Conservation (phyloP, 176 grass and related monocot genomes). For the Coix lacrymajobi region DNA sequence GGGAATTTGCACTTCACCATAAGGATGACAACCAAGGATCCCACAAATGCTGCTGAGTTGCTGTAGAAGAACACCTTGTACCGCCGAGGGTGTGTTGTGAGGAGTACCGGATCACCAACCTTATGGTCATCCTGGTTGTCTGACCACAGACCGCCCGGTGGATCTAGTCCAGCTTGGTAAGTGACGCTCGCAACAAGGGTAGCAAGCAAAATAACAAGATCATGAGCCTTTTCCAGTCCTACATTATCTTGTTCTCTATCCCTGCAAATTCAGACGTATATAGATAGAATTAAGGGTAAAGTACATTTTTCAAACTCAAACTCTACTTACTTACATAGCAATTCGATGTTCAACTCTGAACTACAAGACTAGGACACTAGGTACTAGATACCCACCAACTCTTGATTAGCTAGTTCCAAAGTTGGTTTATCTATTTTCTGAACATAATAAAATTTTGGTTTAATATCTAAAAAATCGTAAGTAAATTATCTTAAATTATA, state of each 20-base stretch:
- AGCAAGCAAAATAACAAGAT: constrained; percentile 43
- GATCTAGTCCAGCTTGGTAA: constrained; percentile 39
- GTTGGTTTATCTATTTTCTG: no score
- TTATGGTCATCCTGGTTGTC: no score
- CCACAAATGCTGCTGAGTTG: neutral
- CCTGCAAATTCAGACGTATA: no score
- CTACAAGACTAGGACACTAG: no score
- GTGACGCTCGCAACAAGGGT: constrained; percentile 42
- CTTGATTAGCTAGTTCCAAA: no score
- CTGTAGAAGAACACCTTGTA: constrained; percentile 12
- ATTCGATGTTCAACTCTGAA: no score
- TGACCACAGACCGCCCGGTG: constrained; percentile 46
- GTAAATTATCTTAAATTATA: no score
- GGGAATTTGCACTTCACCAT: neutral
- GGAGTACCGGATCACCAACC: neutral
- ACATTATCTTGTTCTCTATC: no score
- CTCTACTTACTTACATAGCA: no score
- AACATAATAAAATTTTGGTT: no score
- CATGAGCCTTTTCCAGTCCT: neutral
- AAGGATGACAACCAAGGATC: neutral
- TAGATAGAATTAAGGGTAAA: neutral
- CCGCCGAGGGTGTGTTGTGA: neutral
- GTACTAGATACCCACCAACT: neutral
- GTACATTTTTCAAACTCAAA: no score
- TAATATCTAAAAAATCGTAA: no score